Base-by-base conservation (phyloP, 225 moss, liverwort and hornwort genomes). In the Pleurozium schreberi region DNA sequence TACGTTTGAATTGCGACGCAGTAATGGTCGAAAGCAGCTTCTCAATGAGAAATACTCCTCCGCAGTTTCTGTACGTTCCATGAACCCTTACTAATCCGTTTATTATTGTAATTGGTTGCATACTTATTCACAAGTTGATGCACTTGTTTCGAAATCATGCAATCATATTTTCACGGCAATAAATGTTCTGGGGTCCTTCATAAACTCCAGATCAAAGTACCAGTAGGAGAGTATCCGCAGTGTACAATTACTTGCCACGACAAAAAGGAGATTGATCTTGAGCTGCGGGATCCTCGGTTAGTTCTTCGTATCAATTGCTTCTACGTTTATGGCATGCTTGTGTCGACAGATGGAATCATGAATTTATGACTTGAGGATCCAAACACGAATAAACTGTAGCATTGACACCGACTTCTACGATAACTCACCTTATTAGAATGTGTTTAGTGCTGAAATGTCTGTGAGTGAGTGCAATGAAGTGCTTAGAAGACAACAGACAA, bases 201-300 rank as follows among this genome's bases (percentile, higher is more conserved):
- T 26, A 50, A 85, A 81, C 55, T 92, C 80, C 96, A 98, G 98
- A 96, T 98, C 83, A 97, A 92, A 52, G 94, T 98, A 77, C 98
- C 97, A 59, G 96, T 94, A 47, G 98, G 97, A 71, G 96, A 96
- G 75, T 87, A 93, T 91, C 89, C 93, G 45, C 96, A 94, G 58
- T 97, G 98, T 84, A 92, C 88, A 65, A 95, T 98, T 75, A 92
- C 87, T n/a, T 95, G 94, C 88, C 93, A 96, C 58, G 96, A 96
- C 91, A 92, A 97, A 87, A 94, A 94, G 90, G 87, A 93, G 74
- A 93, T 91, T 63, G 94, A 84, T 67, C 76, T 97, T 70, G 96
- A 98, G 84, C 93, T 98, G 82, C 95, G 94, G 65, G 98, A 98
- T 92, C 88, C 90, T 89, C 92, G 98, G 96, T 98, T 70, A 84